Evolutionary conservation across 768 basidiomycete species (phyloP).

Genomic region (Daedaleopsis nitida): DNA sequence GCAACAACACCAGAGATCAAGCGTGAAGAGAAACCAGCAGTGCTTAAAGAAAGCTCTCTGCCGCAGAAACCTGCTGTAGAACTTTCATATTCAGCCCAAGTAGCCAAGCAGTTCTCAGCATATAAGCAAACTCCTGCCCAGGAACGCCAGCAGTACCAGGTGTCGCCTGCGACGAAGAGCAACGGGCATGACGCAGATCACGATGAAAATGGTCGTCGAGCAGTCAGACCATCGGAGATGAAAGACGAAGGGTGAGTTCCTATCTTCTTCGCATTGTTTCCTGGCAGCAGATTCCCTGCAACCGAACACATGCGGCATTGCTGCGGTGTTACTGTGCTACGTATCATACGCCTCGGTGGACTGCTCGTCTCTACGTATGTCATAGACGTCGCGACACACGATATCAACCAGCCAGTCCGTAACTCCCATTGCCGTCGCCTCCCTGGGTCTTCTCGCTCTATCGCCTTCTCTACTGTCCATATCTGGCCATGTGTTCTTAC

Average conservation of each 20-base stretch:
- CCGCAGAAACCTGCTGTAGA: slow-evolving; percentile 23
- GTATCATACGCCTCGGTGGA: neutral
- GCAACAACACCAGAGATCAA: slow-evolving; percentile 1
- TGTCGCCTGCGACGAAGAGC: slow-evolving; percentile 21
- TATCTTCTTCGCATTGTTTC: neutral
- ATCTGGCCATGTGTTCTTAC: slow-evolving; percentile 12
- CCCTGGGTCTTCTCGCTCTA: slow-evolving; percentile 3
- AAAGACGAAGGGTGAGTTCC: slow-evolving; percentile 93
- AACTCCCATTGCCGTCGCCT: slow-evolving; percentile 8
- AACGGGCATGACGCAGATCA: slow-evolving; percentile 34
- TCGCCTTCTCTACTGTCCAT: slow-evolving; percentile 5
- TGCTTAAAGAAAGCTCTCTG: slow-evolving; percentile 20
- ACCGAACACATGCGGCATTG: slow-evolving; percentile 5
- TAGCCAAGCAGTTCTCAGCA: slow-evolving; percentile 27
- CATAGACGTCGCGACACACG: slow-evolving; percentile 13
- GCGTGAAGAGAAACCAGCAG: slow-evolving; percentile 13
- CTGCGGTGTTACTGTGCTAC: slow-evolving; percentile 15
- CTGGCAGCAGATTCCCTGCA: neutral
- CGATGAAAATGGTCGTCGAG: slow-evolving; percentile 50
- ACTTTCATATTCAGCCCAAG: slow-evolving; percentile 26
- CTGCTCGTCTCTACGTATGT: slow-evolving; percentile 5
- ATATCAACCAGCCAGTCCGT: slow-evolving; percentile 11
- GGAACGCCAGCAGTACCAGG: slow-evolving; percentile 22
- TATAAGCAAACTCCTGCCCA: slow-evolving; percentile 29
- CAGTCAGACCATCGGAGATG: slow-evolving; percentile 81